A percentile compares a stretch with the other conserved stretches of the same genome.
Evolutionary conservation across 2,329 filamentous ascomycete genomes (phyloP).

Genomic region (Xylariaceae sp.): DNA sequence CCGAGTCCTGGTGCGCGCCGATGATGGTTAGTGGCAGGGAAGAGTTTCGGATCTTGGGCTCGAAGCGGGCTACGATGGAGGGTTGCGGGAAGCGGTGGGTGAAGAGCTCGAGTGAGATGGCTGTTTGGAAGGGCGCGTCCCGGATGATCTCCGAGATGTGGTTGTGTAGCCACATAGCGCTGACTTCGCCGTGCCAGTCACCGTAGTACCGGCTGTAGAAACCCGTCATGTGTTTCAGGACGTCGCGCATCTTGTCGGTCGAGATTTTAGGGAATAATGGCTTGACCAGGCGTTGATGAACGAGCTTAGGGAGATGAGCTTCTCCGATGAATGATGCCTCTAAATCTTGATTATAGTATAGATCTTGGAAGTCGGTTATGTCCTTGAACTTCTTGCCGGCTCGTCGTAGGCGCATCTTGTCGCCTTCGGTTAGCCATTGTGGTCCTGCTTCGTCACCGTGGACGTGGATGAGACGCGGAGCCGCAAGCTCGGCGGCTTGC

Average conservation of each 20-base stretch:
- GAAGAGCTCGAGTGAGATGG: constrained; percentile 62
- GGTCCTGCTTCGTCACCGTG: constrained; percentile 52
- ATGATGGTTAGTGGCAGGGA: constrained; percentile 46
- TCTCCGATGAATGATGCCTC: constrained; percentile 5
- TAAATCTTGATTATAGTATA: too few species aligned
- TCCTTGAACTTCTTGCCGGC: constrained; percentile 74
- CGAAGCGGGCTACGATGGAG: constrained; percentile 75
- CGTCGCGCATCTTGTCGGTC: constrained; percentile 12
- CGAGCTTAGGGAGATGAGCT: constrained; percentile 24
- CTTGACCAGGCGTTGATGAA: constrained; percentile 19
- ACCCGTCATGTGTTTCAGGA: constrained; percentile 9
- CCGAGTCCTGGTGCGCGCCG: constrained; percentile 75
- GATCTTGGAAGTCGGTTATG: constrained; percentile 61
- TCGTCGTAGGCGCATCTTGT: constrained; percentile 37
- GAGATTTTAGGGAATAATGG: constrained; percentile 18
- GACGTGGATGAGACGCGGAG: constrained; percentile 58
- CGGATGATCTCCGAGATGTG: constrained; percentile 61
- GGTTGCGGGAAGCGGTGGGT: constrained; percentile 70
- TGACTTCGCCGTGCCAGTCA: constrained; percentile 26
- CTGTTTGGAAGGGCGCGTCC: constrained; percentile 51
- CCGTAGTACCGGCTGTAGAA: constrained; percentile 19
- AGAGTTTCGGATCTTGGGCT: constrained; percentile 56
- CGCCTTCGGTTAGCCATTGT: constrained; percentile 58
- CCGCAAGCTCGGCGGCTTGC: constrained; percentile 22
- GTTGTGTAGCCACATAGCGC: constrained; percentile 61